Percentiles rank a stretch among this genome's conserved stretches.
Conservation (phyloP, 1,284 basidiomycete genomes). For the Tranzscheliella williamsii region DNA sequence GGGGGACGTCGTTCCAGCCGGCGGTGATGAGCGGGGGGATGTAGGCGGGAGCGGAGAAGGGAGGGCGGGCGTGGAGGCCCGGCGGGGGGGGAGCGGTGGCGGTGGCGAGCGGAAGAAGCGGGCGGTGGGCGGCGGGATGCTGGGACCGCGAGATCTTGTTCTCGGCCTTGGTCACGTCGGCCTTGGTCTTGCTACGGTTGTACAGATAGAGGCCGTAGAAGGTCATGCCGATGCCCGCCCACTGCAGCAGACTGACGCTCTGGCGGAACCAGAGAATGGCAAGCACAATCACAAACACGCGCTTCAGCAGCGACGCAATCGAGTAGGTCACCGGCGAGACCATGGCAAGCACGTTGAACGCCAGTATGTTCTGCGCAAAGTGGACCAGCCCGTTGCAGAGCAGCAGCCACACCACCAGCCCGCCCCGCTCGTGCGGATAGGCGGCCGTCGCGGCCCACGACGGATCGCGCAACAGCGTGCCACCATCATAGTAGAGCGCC, state of each 20-base stretch:
- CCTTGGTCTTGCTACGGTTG: conserved; percentile 78
- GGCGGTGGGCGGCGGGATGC: no score
- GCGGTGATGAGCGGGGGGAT: conserved; percentile 1
- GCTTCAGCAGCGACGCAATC: conserved; percentile 95
- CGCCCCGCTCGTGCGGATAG: conserved; percentile 44
- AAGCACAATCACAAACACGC: conserved; percentile 95
- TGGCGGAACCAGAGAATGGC: conserved; percentile 97
- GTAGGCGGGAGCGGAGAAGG: no score
- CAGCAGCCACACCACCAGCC: conserved; percentile 68
- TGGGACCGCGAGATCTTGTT: conserved; percentile 11
- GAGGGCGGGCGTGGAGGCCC: no score
- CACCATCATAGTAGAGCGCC: conserved; percentile 49
- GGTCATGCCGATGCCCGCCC: conserved; percentile 81
- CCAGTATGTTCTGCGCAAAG: conserved; percentile 95
- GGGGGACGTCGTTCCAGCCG: conserved; percentile 29
- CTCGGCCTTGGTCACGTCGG: conserved; percentile 19
- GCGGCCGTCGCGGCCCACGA: conserved; percentile 2
- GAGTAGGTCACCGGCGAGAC: conserved; percentile 98
- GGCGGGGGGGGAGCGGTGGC: no score
- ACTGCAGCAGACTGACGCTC: conserved; percentile 77
- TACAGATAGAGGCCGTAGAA: conserved; percentile 90
- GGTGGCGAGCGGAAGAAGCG: no score
- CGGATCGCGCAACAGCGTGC: conserved; percentile 9
- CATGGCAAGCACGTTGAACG: conserved; percentile 90
- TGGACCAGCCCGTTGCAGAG: conserved; percentile 92